Base-by-base conservation (phyloP, 371 early-diverging fungal genomes). In the Apophysomyces ossiformis region DNA sequence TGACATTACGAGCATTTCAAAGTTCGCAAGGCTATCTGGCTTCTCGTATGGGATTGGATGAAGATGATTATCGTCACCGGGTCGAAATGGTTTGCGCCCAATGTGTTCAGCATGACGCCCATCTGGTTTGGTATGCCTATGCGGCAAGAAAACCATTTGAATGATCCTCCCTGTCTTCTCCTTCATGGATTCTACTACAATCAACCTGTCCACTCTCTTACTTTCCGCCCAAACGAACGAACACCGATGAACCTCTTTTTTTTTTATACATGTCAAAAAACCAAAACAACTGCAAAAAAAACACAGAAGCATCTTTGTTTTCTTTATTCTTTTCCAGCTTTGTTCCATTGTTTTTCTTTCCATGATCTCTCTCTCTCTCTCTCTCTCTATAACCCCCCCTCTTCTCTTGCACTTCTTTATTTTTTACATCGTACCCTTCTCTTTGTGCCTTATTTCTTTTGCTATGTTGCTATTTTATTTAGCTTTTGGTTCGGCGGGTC, bases 31-130 rank as follows among this genome's bases (percentile, higher is more conserved):
- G 58, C 16, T 16, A 67, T 11, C 35, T 76, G 46, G 75, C 71
- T 41, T 72, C 76, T 0, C 21, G 41, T 7, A 67, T 79, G 68
- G 77, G 77, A 1, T 45, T 79, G 13, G 69, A 67, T 56, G 41
- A 47, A 12, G 79, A 79, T 59, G 79, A 79, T 50, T 79, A 76
- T 54, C 64, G 60, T 58, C 79, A 76, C n/a, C 66, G 79, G 35
- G 67, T 71, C 7, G 79, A 79, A 46, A 76, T 72, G 72, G 73
- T 79, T 26, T 72, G 69, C 60, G 73, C 77, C 36, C 74, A 79
- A 65, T 79, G 79, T 66, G 79, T 79, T 9, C 68, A 68, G 58
- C 58, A 62, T 38, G 70, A 76, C 68, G 61, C 69, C 3, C 37
- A 59, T 36, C 57, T 76, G 57, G 65, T 70, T 13, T 79, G 79